Evolutionary conservation across 306 rosid species (phyloP), one percentile per base, ranked within the genome.

Genomic region (Myrica gale): DNA sequence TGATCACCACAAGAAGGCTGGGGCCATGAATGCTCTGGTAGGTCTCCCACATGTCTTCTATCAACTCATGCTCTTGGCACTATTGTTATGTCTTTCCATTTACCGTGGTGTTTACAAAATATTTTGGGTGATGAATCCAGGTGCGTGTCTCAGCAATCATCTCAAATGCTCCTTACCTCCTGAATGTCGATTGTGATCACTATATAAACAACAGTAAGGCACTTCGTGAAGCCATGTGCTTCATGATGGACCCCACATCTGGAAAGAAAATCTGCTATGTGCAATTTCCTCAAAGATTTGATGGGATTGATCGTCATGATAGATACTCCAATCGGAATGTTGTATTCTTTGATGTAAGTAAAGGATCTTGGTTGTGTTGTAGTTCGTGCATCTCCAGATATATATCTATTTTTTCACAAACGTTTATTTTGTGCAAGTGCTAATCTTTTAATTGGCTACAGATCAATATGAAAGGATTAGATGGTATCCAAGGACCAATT

Each of bases 391-490:
- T 26, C 1, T 45, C 9, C 23, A 9, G 52, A 7, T 44, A 44
- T 13, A 10, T 4, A 47, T n/a, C 68, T 76, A 9, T 68, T 44
- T 21, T 19, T 4, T 57, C 9, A 5, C 63, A 57, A 9, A 9
- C 9, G 63, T 5, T 52, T 20, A 57, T 69, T 60, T 52, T 41
- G 26, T 69, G 43, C 56, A 71, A 65, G 57, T 56, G 55, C 79
- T 83, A 75, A 85, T 41, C 52, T 79, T 79, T 50, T 69, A 39
- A 37, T 32, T 39, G 67, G 52, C 15, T 76, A 48, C 80, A 89
- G 98, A 91, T 93, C 85, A 93, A 93, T 78, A 91, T 93, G 98
- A 93, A 93, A 85, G 98, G 98, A 63, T 83, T 93, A 67, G 98
- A 93, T 53, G 98, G 98, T 20, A 93, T 93, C 73, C 98, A 93